Conservation (phyloP, 371 early-diverging fungal species). For the Mortierella sp. region DNA sequence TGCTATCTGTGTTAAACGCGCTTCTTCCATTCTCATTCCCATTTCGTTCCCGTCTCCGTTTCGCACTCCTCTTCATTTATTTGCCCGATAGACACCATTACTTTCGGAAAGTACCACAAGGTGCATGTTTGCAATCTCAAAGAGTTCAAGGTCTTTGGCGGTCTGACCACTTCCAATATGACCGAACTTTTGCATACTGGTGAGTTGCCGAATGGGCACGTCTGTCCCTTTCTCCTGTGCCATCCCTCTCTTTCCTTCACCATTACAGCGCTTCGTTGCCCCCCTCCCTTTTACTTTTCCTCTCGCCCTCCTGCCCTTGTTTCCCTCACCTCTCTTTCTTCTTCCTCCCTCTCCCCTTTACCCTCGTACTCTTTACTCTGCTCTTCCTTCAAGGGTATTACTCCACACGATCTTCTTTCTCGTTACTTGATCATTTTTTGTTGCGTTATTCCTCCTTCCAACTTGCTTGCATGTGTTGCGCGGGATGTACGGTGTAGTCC, state of each 20-base stretch:
- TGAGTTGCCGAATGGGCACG: conserved; percentile 50
- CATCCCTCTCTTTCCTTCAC: background rate
- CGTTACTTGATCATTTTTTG: background rate
- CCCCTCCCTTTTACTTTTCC: background rate
- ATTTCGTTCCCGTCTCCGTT: background rate
- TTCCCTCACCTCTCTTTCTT: no score
- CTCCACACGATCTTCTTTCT: background rate
- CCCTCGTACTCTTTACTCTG: background rate
- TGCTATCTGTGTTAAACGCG: background rate
- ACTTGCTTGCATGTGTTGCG: background rate
- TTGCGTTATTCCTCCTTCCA: background rate
- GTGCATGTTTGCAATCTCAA: conserved; percentile 97
- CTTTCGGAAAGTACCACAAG: conserved; percentile 97
- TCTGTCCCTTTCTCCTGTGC: conserved; percentile 2
- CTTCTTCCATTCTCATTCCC: background rate
- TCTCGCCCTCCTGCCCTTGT: background rate
- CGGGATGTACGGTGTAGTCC: background rate
- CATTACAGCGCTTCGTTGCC: background rate
- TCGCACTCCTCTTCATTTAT: background rate
- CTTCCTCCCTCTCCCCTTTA: background rate
- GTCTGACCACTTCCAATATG: conserved; percentile 84
- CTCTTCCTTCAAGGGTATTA: background rate
- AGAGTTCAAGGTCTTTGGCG: conserved; percentile 95
- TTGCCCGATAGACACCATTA: conserved; percentile 75
- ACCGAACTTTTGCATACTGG: conserved; percentile 90